Base-by-base conservation (phyloP, 2,329 filamentous ascomycete genomes). In the Cucurbitaria berberidis region DNA sequence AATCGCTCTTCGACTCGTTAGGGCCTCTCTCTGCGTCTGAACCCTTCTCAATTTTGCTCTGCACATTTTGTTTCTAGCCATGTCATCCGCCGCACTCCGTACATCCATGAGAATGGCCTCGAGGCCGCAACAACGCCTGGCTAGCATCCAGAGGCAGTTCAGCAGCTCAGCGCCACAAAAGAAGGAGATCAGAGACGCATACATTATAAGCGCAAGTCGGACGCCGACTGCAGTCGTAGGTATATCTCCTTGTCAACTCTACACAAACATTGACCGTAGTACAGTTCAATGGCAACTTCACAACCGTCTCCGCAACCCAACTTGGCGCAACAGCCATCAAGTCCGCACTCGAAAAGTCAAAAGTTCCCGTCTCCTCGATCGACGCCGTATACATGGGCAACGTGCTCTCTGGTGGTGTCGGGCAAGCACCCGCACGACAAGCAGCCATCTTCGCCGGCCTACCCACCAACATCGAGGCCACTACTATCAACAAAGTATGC, bases 301-400 rank as follows among this genome's bases (percentile, higher is more conserved):
- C 89, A 39, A 89, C 84, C 41, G 86, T 98, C 27, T 82, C 92
- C 3, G 93, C 93, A 9, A 89, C 95, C n/a, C 84, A 90, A 69
- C 89, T 99, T 41, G 95, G 91, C 63, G 91, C 93, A 26, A 87
- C 88, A 15, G 95, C 93, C 53, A 98, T 99, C 80, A 95, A 93
- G 76, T 89, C 91, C 41, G 95, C 95, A 24, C 77, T 99, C 48
- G 85, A 88, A 64, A 96, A 95, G 77, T 96, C 93, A 46, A 88
- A 86, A 60, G 84, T 98, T 6, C 93, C 95, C 1, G 76, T 86
- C 46, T 86, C 88, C 29, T 89, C 89, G 72, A 91, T 98, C 69
- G 89, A 88, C 59, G 90, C 96, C 77, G 91, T 98, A 15, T 98
- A 98, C 80, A 96, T 98, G 90, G 95, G 95, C 72, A 96, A 97